Evolutionary conservation across 495 filamentous ascomycete species (phyloP).

Genomic region (Acidiella bohemica): DNA sequence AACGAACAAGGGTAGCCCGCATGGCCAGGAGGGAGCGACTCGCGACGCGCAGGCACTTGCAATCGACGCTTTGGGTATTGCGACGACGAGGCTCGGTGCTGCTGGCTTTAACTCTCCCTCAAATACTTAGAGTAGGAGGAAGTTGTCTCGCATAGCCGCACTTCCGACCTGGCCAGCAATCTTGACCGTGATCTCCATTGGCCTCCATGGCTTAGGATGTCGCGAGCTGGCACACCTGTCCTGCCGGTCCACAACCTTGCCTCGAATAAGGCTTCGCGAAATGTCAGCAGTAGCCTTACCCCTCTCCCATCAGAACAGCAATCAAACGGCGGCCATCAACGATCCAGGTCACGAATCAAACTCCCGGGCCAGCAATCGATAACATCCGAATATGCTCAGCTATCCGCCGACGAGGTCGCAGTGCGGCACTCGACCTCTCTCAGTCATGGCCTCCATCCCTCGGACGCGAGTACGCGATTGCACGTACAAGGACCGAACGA

Average conservation of each 20-base stretch:
- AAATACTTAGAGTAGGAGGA: no score
- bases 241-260: constrained; percentile 44
- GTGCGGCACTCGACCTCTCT: constrained; percentile 70
- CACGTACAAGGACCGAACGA: constrained; percentile 82
- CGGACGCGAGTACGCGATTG: constrained; percentile 66
- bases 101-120: no score
- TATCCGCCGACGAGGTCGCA: constrained; percentile 66
- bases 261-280: constrained; percentile 26
- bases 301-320: background rate
- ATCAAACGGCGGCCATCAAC: constrained; percentile 10
- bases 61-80: no score
- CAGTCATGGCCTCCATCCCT: constrained; percentile 60
- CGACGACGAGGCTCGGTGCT: no score
- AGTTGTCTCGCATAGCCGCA: no score
- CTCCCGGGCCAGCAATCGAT: constrained; percentile 33
- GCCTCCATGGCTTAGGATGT: no score
- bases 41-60: no score
- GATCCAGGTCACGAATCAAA: constrained; percentile 9
- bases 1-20: no score
- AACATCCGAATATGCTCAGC: constrained; percentile 46
- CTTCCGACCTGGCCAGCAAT: no score
- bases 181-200: no score
- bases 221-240: no score
- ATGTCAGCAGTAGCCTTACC: background rate
- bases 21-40: no score